phyloP scores from a whole-genome alignment of 139 green algal species.

The Picochlorum sp. region DNA sequence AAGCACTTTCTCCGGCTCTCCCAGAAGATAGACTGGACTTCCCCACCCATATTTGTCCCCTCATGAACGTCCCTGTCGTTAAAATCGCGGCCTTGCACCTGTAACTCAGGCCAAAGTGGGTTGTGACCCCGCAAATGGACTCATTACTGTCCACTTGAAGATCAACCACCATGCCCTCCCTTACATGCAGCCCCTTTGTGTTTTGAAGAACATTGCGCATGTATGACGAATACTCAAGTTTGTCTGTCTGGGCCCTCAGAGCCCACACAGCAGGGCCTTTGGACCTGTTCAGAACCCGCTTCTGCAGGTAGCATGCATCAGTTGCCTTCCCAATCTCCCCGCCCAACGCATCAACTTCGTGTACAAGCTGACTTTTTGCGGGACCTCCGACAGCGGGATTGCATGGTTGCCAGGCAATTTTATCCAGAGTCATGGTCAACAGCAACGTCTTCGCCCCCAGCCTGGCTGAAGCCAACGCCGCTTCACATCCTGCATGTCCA shows the following conservation, averaged over 20 bases:
- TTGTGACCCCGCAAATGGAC: conserved; percentile 75
- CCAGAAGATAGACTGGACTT: conserved; percentile 74
- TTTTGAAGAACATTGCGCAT: conserved; percentile 71
- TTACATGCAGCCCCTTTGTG: conserved; percentile 73
- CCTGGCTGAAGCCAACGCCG: conserved; percentile 80
- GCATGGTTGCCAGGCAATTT: conserved; percentile 94
- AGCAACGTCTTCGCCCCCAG: conserved; percentile 82
- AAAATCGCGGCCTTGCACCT: conserved; percentile 62
- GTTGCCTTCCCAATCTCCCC: conserved; percentile 92
- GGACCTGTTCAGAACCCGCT: conserved; percentile 86
- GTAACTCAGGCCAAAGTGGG: conserved; percentile 89
- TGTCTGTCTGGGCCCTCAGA: conserved; percentile 95
- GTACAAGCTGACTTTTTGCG: conserved; percentile 91
- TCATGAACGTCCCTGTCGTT: conserved; percentile 98
- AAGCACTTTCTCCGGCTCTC: conserved; percentile 81
- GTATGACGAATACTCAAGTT: conserved; percentile 73
- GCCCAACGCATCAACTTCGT: conserved; percentile 92
- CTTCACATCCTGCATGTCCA: conserved; percentile 94
- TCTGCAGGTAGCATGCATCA: conserved; percentile 90
- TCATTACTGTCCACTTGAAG: conserved; percentile 84
- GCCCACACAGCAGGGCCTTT: conserved; percentile 97
- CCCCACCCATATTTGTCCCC: conserved; percentile 93
- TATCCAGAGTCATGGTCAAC: conserved; percentile 90
- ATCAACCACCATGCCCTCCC: conserved; percentile 83
- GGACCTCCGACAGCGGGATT: conserved; percentile 85